Evolutionary conservation across 176 grass and related monocot species (phyloP), one percentile per base, ranked within the genome.

Genomic region (Oryza rufipogon): DNA sequence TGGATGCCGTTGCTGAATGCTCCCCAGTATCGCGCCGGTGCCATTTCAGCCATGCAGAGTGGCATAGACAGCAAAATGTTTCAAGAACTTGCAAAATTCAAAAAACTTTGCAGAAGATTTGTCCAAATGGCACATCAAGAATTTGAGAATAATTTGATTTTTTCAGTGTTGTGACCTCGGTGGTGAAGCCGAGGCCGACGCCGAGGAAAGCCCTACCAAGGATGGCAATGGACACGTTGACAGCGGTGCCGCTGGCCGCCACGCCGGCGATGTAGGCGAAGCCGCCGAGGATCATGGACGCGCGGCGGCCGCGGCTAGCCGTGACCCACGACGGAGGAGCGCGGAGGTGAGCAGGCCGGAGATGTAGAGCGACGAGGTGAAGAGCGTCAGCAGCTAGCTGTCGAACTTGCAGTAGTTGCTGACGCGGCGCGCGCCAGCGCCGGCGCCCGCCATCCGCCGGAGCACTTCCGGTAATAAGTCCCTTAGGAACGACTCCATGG

Each of bases 391-490:
- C 64, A 88, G 41, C 82, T 46, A 77, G 83, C 94, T 97, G 87
- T 97, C 87, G 48, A 97, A 97, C 80, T 89, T 91, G 94, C 91
- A 97, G 81, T 97, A 97, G 64, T 93, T 87, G 86, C 91, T 97
- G 70, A 66, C 92, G 77, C 84, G 25, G 25, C 25, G 25, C 25
- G 25, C 25, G 25, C 25, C 25, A 26, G 25, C 25, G 25, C 25
- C 25, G 25, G 25, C 23, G n/a, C 73, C 42, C 85, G 52, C 84
- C 92, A 81, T 87, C 95, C 73, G 41, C 11, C 64, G 68, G 93
- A 93, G 41, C 82, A 98, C 95, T 51, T 69, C 86, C 49, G 92
- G 95, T 80, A 98, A 98, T 80, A 98, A 98, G 60, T 90, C 88
- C 36, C 22, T 30, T 38, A 98, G 65, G 85, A 98, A 98, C 46